These are phyloP conservation scores for Trichocladium uniseriatum DNA, from an alignment of 495 filamentous ascomycete genomes.

Conservation along the genomic window DNA sequence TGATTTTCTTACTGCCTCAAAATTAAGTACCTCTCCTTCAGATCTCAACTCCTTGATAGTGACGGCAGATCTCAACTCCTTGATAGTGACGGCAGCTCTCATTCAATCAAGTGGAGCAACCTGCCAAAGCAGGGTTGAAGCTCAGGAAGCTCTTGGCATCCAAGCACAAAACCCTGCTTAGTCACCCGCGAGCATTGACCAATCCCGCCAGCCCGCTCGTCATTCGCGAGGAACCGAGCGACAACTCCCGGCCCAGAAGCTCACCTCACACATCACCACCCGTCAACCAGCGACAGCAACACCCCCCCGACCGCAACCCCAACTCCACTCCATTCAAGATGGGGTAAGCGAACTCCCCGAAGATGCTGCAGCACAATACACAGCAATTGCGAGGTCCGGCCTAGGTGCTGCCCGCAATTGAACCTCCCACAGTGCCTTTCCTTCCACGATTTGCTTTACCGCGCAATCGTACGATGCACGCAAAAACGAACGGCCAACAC, in stretches of 20 bases:
- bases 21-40: too few species aligned
- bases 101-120: too few species aligned
- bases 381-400: too few species aligned
- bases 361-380: too few species aligned
- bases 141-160: background rate
- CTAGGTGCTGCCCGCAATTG: too few species aligned
- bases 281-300: constrained; percentile 17
- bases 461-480: constrained; percentile 17
- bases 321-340: constrained; percentile 14
- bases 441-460: background rate
- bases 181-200: constrained; percentile 9
- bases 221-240: background rate
- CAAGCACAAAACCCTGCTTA: background rate
- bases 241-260: constrained; percentile 10
- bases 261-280: background rate
- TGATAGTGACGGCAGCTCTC: too few species aligned
- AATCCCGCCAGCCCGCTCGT: constrained; percentile 2
- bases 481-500: background rate
- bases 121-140: constrained; percentile 3
- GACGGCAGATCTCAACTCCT: too few species aligned
- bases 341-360: constrained; percentile 14
- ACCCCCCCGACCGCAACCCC: constrained; percentile 5
- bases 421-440: too few species aligned
- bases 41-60: too few species aligned
- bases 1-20: too few species aligned